Percentiles rank a stretch among this genome's conserved stretches.
These are phyloP conservation scores for Sequoiadendron giganteum DNA, from an alignment of 75 land plant species.

Conservation along the genomic window DNA sequence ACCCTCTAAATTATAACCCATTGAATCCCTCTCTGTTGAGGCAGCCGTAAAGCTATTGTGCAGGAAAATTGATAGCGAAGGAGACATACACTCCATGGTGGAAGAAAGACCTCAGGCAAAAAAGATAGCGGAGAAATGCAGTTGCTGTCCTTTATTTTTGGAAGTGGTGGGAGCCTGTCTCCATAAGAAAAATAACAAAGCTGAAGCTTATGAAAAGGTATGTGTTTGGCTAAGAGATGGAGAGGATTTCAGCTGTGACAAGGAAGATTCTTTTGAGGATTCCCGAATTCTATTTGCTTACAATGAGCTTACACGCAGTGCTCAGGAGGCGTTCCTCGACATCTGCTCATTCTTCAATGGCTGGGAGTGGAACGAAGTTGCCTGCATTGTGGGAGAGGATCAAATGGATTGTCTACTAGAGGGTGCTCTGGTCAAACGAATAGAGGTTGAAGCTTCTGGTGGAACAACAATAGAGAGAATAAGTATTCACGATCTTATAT, in stretches of 20 bases:
- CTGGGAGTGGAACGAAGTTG: not conserved
- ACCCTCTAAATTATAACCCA: too few relatives aligned
- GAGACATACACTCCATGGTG: too few relatives aligned
- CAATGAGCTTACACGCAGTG: not conserved
- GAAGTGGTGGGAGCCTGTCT: not conserved
- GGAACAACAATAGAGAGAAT: too few relatives aligned
- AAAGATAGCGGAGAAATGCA: not conserved
- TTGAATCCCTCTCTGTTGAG: too few relatives aligned
- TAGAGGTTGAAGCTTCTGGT: too few relatives aligned
- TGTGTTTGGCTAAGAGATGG: not conserved
- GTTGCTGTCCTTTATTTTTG: not conserved
- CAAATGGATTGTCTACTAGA: not conserved
- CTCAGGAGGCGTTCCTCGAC: conserved; percentile 4
- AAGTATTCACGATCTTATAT: not conserved
- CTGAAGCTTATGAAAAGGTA: not conserved
- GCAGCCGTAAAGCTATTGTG: too few relatives aligned
- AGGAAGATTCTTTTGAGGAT: not conserved
- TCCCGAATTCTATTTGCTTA: not conserved
- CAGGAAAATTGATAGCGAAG: too few relatives aligned
- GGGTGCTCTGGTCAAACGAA: not conserved
- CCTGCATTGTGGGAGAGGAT: not conserved
- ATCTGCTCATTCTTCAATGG: not conserved
- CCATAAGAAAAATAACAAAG: not conserved
- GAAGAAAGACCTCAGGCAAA: not conserved
- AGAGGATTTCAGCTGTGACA: not conserved